phyloP scores from a whole-genome alignment of 768 basidiomycete species.

The Termitomyces sp. region DNA sequence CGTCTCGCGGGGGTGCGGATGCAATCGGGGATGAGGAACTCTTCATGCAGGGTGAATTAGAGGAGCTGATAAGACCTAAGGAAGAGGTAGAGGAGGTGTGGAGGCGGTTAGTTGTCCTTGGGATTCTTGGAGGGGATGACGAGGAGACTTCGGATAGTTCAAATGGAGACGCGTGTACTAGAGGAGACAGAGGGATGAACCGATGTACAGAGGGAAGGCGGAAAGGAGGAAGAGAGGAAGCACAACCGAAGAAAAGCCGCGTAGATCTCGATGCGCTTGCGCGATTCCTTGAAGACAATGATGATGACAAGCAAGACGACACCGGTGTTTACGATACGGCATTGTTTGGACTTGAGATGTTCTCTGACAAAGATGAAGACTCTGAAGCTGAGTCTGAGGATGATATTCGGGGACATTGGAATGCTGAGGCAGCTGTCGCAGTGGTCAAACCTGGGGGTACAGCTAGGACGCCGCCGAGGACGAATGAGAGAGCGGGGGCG shows the following conservation, averaged over 20 bases:
- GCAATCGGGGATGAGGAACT: constrained; percentile 66
- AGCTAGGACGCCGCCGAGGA: not conserved
- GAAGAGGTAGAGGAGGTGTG: constrained; percentile 41
- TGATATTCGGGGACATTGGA: not conserved
- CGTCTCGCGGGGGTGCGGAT: constrained; percentile 45
- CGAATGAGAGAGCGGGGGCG: not conserved
- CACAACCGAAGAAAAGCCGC: constrained; percentile 25
- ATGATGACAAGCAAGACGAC: constrained; percentile 7
- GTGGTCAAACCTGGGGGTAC: not conserved
- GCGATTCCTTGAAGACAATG: constrained; percentile 37
- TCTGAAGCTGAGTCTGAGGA: constrained; percentile 13
- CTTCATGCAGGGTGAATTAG: constrained; percentile 64
- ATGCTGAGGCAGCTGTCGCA: not conserved
- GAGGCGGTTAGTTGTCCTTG: constrained; percentile 27
- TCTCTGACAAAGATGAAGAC: constrained; percentile 8
- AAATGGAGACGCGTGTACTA: constrained; percentile 4
- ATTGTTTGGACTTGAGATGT: constrained; percentile 11
- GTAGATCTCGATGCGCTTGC: constrained; percentile 56
- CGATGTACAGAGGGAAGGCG: not conserved
- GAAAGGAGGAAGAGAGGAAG: not conserved
- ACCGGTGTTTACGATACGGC: constrained; percentile 1
- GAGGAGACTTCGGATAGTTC: constrained; percentile 11
- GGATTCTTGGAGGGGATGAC: constrained; percentile 25
- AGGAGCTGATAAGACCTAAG: constrained; percentile 49
- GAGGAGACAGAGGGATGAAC: not conserved